phyloP scores from a whole-genome alignment of 495 filamentous ascomycete genomes.

The Extremus antarcticus region DNA sequence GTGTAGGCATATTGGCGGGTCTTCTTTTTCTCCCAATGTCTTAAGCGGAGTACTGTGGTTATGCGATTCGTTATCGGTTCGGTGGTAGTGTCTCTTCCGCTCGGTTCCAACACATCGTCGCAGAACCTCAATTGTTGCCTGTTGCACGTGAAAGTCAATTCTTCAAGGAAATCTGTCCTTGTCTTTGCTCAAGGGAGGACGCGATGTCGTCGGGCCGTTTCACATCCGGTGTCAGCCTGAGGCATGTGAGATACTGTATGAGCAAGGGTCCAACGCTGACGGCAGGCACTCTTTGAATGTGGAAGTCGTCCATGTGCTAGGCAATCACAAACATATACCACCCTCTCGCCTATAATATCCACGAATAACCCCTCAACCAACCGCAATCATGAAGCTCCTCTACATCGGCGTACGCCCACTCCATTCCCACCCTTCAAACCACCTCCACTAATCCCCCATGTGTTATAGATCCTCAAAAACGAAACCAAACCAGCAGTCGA shows the following conservation, averaged over 20 bases:
- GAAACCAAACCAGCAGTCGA: conserved; percentile 67
- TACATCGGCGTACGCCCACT: conserved; percentile 75
- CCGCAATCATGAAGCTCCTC: conserved; percentile 68
- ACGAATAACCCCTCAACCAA: background rate
- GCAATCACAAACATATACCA: background rate
- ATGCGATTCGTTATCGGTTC: background rate
- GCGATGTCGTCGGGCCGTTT: background rate
- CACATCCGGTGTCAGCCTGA: no score
- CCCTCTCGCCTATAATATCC: background rate
- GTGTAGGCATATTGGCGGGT: conserved; percentile 44
- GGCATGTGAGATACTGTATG: background rate
- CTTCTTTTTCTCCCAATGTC: background rate
- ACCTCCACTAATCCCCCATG: background rate
- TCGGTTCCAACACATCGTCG: background rate
- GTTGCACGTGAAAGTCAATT: background rate
- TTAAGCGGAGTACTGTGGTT: background rate
- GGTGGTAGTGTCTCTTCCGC: background rate
- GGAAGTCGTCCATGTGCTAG: background rate
- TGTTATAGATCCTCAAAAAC: conserved; percentile 66
- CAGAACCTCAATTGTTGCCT: background rate
- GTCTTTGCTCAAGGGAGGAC: background rate
- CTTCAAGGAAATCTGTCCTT: background rate
- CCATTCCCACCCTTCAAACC: conserved; percentile 6
- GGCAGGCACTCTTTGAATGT: background rate
- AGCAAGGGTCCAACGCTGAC: background rate